A percentile compares a stretch with the other conserved stretches of the same genome.
Conservation (phyloP, 192 early-diverging fungal species). For the Backusella tarrabulga region DNA sequence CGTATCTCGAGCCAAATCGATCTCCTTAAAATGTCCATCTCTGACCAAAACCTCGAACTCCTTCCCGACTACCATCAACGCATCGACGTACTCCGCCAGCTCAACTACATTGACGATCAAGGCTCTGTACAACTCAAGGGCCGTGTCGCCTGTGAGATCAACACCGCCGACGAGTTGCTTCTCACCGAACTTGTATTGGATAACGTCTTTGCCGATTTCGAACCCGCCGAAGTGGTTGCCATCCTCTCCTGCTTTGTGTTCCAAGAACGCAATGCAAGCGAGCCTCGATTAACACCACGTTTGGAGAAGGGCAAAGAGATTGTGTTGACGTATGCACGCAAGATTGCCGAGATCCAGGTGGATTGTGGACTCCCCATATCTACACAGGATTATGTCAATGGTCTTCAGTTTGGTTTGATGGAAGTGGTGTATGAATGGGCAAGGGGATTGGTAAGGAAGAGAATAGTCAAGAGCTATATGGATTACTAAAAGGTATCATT, state of each 20-base stretch:
- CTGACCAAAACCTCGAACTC: constrained; percentile 90
- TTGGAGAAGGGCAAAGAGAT: constrained; percentile 62
- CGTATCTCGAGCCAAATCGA: constrained; percentile 69
- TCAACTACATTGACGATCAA: constrained; percentile 82
- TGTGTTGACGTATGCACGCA: constrained; percentile 65
- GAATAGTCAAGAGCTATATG: no score
- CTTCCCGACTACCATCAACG: constrained; percentile 92
- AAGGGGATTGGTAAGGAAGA: constrained; percentile 59
- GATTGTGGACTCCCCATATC: constrained; percentile 59
- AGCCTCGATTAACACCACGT: constrained; percentile 64
- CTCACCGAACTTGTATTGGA: constrained; percentile 94
- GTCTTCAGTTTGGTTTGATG: constrained; percentile 82
- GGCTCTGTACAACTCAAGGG: constrained; percentile 94
- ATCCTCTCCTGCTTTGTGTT: constrained; percentile 94
- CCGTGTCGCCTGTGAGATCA: constrained; percentile 95
- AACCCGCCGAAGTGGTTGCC: constrained; percentile 92
- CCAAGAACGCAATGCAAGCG: constrained; percentile 79
- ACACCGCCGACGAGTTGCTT: constrained; percentile 92
- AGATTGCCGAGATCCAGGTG: constrained; percentile 73
- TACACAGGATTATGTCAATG: constrained; percentile 36
- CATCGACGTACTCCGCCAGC: constrained; percentile 76
- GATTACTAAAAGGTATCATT: no score
- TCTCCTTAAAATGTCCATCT: constrained; percentile 74
- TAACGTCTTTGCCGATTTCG: constrained; percentile 86
- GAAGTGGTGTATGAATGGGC: constrained; percentile 99